Evolutionary conservation across 257 asterid genomes (phyloP).

Genomic region (Dorcoceras hygrometricum): DNA sequence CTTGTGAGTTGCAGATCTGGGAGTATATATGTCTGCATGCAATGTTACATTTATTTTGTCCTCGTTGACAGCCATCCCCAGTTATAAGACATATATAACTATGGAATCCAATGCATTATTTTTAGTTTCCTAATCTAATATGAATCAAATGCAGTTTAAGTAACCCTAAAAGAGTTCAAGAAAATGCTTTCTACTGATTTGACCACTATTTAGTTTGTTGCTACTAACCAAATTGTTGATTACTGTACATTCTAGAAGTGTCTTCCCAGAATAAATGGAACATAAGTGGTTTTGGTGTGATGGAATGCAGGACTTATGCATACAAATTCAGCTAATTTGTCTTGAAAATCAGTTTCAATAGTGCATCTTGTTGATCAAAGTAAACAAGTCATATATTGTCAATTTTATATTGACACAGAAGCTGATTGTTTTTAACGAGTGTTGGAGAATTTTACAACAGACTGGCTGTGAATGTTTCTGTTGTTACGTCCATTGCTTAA

Average conservation of each 20-base stretch:
- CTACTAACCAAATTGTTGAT: slow-evolving; percentile 9
- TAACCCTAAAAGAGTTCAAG: slow-evolving; percentile 3
- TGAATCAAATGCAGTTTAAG: not conserved
- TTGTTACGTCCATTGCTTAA: not conserved
- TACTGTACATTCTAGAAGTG: not conserved
- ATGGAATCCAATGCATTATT: not conserved
- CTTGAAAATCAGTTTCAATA: not conserved
- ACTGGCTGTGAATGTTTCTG: not conserved
- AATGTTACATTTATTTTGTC: not conserved
- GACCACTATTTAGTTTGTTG: not conserved
- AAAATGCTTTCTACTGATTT: slow-evolving; percentile 17
- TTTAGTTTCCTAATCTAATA: not conserved
- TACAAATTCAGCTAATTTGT: not conserved
- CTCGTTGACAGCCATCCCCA: not conserved
- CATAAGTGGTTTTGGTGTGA: slow-evolving; percentile 1
- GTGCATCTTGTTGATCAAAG: not conserved
- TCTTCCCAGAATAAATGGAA: slow-evolving; percentile 1
- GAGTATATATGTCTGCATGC: not conserved
- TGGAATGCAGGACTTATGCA: slow-evolving; percentile 2
- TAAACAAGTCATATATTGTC: not conserved
- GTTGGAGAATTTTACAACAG: not conserved
- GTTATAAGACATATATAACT: not conserved
- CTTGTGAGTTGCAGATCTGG: not conserved
- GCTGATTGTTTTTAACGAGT: not conserved
- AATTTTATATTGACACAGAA: not conserved